These are phyloP conservation scores for Coccinonectria pachysandricola DNA, from an alignment of 2,329 filamentous ascomycete species.

Conservation along the genomic window DNA sequence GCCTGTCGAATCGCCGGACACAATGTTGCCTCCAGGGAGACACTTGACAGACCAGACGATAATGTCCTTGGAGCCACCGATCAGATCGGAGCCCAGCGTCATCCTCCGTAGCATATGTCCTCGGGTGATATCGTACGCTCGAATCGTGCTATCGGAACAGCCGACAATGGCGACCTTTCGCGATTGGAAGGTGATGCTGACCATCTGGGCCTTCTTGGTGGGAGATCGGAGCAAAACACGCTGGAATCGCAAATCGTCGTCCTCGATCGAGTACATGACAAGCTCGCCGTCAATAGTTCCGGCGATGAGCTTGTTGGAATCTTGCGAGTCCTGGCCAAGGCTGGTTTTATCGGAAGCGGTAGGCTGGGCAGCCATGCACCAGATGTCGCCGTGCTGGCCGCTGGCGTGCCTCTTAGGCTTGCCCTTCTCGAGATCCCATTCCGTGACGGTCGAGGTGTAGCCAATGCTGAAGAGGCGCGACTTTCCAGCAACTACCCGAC, in stretches of 20 bases:
- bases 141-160: constrained; percentile 93
- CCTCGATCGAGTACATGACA: constrained; percentile 75
- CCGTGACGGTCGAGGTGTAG: constrained; percentile 82
- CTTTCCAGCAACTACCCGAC: constrained; percentile 54
- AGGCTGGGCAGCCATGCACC: constrained; percentile 89
- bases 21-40: constrained; percentile 76
- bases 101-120: constrained; percentile 70
- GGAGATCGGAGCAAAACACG: constrained; percentile 65
- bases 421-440: constrained; percentile 83
- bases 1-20: constrained; percentile 90
- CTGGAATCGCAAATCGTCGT: constrained; percentile 73
- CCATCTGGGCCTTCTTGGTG: constrained; percentile 76
- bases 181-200: constrained; percentile 85
- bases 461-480: constrained; percentile 92
- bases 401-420: constrained; percentile 71
- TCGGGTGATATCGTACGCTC: constrained; percentile 76
- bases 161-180: constrained; percentile 75
- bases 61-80: constrained; percentile 70
- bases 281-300: constrained; percentile 89
- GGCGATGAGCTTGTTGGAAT: constrained; percentile 56
- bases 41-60: constrained; percentile 92
- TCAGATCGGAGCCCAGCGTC: constrained; percentile 70
- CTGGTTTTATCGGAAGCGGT: constrained; percentile 18
- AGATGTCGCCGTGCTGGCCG: constrained; percentile 91
- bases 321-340: constrained; percentile 22